Percentiles rank a stretch among this genome's conserved stretches.
Conservation (phyloP, 2,329 filamentous ascomycete species). For the Cladorrhinum sp. region DNA sequence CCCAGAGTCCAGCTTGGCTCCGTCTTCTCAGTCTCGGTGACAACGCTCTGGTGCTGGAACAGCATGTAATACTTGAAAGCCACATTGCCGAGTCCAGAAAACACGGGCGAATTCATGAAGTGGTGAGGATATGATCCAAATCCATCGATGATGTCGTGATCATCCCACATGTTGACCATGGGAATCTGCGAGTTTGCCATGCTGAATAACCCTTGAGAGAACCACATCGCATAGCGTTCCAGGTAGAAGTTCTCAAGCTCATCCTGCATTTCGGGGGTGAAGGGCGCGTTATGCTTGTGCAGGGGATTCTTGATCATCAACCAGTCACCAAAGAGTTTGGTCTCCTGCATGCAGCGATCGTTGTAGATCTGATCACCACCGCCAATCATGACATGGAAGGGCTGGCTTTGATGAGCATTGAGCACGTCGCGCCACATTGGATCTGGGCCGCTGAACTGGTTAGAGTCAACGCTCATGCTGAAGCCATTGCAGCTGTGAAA, state of each 20-base stretch:
- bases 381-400: constrained; percentile 98
- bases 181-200: constrained; percentile 92
- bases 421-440: constrained; percentile 95
- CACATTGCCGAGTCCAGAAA: constrained; percentile 82
- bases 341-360: constrained; percentile 74
- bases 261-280: constrained; percentile 77
- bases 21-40: constrained; percentile 72
- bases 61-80: constrained; percentile 99
- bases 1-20: constrained; percentile 94
- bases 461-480: constrained; percentile 71
- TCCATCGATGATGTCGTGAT: constrained; percentile 88
- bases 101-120: constrained; percentile 88
- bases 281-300: constrained; percentile 74
- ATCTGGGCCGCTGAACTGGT: constrained; percentile 86
- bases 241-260: constrained; percentile 89
- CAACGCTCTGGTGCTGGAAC: constrained; percentile 91
- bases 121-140: constrained; percentile 90
- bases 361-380: constrained; percentile 98
- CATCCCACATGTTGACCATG: constrained; percentile 98
- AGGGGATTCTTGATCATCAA: constrained; percentile 73
- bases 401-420: constrained; percentile 83
- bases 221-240: constrained; percentile 88
- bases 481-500: constrained; percentile 98
- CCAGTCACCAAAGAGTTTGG: constrained; percentile 78
- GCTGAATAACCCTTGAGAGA: constrained; percentile 91